Base-by-base conservation (phyloP, 2,329 filamentous ascomycete species). In the Rachicladosporium sp. region DNA sequence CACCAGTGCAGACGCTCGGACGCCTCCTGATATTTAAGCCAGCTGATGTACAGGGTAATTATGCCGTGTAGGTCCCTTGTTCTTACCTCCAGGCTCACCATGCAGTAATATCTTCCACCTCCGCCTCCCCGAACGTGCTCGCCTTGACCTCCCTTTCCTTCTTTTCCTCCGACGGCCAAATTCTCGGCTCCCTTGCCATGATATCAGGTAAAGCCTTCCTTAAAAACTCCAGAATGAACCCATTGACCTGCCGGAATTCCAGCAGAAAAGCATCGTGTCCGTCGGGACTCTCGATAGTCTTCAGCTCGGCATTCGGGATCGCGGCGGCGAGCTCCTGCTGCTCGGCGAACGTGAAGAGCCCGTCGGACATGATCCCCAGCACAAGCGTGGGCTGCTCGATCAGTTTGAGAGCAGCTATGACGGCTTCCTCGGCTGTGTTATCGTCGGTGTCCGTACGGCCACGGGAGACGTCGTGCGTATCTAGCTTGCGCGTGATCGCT, bases 171-270 rank as follows among this genome's bases (percentile, higher is more conserved):
- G 37, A 67, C 83, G 49, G 53, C 50, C 43, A 69, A 66, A 51
- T 53, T 44, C 56, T 60, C 45, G 57, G 67, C 47, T 46, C 65
- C 47, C 46, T 68, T 59, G 41, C 66, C 88, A 96, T 95, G 47
- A 98, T 89, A 49, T 94, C 84, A 1, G 87, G 85, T 23, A 98
- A 61, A 2, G 82, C 78, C 52, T 89, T 78, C 43, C 79, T 74
- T 60, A 98, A 68, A 57, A 98, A 98, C 2, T 74, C 75, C 11
- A 95, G 64, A 37, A 95, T 78, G 57, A 94, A 85, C 27, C 69
- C 71, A 62, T 98, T 98, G 43, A 96, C 91, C 64, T 96, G 89
- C 66, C 95, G 86, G 56, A 98, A 98, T 61, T 98, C 89, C 40
- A 98, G 66, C 53, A 98, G 63, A 61, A 98, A 98, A 0, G 91